phyloP scores from a whole-genome alignment of 73 alveolate species.

The Urostyla sp. region DNA sequence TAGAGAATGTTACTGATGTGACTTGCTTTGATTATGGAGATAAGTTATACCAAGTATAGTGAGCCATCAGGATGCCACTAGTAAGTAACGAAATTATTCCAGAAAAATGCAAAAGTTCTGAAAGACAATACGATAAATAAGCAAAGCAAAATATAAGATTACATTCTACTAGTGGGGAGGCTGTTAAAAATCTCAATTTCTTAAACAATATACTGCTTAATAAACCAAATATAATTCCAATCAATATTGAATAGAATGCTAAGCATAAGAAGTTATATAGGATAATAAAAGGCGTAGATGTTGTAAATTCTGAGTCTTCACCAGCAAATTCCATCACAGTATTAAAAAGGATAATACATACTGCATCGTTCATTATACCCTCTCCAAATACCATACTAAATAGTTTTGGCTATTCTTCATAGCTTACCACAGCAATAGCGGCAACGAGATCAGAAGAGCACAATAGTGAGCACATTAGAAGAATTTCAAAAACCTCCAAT shows the following conservation, averaged over 20 bases:
- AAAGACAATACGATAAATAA: constrained; percentile 76
- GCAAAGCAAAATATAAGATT: constrained; percentile 82
- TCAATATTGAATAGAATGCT: constrained; percentile 69
- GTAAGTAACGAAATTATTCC: constrained; percentile 82
- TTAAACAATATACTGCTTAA: constrained; percentile 72
- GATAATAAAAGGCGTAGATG: constrained; percentile 66
- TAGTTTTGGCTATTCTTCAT: constrained; percentile 88
- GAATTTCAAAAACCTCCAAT: constrained; percentile 67
- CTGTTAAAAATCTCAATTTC: constrained; percentile 73
- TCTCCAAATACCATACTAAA: constrained; percentile 95
- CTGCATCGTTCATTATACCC: constrained; percentile 97
- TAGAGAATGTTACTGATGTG: constrained; percentile 75
- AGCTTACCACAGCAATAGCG: constrained; percentile 89
- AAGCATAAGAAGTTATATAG: constrained; percentile 66
- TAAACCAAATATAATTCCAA: constrained; percentile 82
- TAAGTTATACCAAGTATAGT: constrained; percentile 88
- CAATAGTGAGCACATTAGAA: constrained; percentile 88
- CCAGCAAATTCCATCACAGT: constrained; percentile 73
- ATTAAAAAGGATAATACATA: constrained; percentile 89
- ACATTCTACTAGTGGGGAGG: constrained; percentile 81
- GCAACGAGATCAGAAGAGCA: constrained; percentile 95
- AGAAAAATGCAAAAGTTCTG: constrained; percentile 78
- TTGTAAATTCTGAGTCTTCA: constrained; percentile 58
- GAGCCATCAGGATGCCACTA: constrained; percentile 85
- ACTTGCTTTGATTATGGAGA: constrained; percentile 83